These are phyloP conservation scores for Cicer arietinum DNA, from an alignment of 306 rosid species.

Conservation along the genomic window DNA sequence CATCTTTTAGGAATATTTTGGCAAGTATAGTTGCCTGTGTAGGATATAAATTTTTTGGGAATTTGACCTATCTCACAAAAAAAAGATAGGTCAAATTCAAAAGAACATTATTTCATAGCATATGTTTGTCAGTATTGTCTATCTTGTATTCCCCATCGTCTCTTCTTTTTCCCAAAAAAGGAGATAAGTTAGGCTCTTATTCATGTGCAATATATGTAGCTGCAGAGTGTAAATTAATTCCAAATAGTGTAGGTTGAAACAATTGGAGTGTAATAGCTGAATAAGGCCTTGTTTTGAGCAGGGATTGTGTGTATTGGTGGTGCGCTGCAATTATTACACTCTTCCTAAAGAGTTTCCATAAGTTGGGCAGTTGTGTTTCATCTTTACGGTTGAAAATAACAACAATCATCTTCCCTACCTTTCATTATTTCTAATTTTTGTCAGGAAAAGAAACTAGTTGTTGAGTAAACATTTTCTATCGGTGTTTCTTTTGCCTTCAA, in stretches of 20 bases:
- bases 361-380: slow-evolving; percentile 70
- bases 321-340: slow-evolving; percentile 54
- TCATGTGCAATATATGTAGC: background rate
- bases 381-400: slow-evolving; percentile 43
- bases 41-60: background rate
- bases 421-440: background rate
- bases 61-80: background rate
- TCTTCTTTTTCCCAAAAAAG: background rate
- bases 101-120: slow-evolving; percentile 3
- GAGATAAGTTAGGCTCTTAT: background rate
- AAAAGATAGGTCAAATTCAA: slow-evolving; percentile 19
- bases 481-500: slow-evolving; percentile 8
- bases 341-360: slow-evolving; percentile 61
- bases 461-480: background rate
- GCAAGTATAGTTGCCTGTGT: slow-evolving; percentile 2
- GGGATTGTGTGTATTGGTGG: slow-evolving; percentile 66
- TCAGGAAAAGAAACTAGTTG: background rate
- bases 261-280: slow-evolving; percentile 17
- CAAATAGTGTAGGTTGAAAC: slow-evolving; percentile 33
- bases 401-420: slow-evolving; percentile 66
- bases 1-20: background rate
- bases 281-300: slow-evolving; percentile 43
- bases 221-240: slow-evolving; percentile 31
- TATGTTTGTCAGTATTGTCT: background rate
- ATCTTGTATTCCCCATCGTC: background rate